Conservation (phyloP, 495 filamentous ascomycete species). For the Podospora comata region DNA sequence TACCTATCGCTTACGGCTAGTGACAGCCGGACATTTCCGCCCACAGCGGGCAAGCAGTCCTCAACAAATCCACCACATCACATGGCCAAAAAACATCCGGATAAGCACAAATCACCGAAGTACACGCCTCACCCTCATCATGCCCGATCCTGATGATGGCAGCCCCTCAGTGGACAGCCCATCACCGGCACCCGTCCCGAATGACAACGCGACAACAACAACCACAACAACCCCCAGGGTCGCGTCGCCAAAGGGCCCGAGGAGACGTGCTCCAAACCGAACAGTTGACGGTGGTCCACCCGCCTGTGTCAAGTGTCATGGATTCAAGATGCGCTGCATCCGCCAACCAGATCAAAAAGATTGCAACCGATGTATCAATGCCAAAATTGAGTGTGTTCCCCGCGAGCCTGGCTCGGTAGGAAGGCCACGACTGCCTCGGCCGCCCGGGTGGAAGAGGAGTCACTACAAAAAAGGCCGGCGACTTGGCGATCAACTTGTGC, state of each 20-base stretch:
- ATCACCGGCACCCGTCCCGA: neutral
- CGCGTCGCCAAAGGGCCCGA: neutral
- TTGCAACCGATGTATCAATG: neutral
- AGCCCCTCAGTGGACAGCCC: neutral
- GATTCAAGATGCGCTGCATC: constrained; percentile 1
- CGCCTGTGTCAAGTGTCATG: neutral
- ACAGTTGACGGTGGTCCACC: neutral
- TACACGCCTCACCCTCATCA: neutral
- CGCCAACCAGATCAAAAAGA: neutral
- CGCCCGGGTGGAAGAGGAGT: neutral
- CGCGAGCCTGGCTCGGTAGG: neutral
- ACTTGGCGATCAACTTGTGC: neutral
- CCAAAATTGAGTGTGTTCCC: neutral
- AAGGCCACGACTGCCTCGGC: neutral
- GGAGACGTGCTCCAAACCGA: neutral
- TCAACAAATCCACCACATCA: neutral
- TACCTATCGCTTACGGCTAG: neutral
- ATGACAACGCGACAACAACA: neutral
- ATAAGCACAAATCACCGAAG: neutral
- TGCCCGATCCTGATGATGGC: neutral
- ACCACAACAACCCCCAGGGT: neutral
- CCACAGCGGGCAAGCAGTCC: too few species aligned
- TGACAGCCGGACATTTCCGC: neutral
- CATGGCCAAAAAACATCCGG: neutral
- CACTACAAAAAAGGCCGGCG: neutral